Conservation (phyloP, 495 filamentous ascomycete genomes). For the Penicillium desertorum region DNA sequence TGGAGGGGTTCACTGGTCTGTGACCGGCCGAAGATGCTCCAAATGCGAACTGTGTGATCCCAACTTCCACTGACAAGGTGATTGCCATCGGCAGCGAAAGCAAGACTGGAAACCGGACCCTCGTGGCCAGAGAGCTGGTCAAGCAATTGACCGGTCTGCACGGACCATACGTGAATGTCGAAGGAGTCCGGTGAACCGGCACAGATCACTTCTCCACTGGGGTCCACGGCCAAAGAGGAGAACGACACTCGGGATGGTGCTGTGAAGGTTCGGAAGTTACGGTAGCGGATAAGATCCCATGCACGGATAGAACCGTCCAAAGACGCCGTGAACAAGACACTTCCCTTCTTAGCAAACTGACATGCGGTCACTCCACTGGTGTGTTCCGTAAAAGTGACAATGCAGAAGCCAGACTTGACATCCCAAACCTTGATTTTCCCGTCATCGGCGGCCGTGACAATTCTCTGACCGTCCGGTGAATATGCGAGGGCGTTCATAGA, state of each 20-base stretch:
- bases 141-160: constrained; percentile 93
- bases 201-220: constrained; percentile 91
- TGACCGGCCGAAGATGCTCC: constrained; percentile 89
- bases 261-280: constrained; percentile 96
- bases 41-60: constrained; percentile 92
- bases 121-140: constrained; percentile 91
- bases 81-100: constrained; percentile 83
- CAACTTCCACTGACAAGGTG: constrained; percentile 86
- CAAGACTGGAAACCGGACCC: constrained; percentile 81
- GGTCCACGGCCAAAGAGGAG: constrained; percentile 91
- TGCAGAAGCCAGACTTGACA: constrained; percentile 91
- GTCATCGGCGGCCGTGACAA: constrained; percentile 92
- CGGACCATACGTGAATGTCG: constrained; percentile 96
- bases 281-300: constrained; percentile 94
- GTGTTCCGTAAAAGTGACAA: constrained; percentile 97
- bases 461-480: constrained; percentile 87
- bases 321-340: constrained; percentile 90
- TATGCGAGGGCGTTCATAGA: constrained; percentile 93
- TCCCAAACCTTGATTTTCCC: constrained; percentile 99
- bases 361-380: constrained; percentile 93
- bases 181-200: constrained; percentile 94
- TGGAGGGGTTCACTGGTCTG: constrained; percentile 94
- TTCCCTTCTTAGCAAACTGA: constrained; percentile 90
- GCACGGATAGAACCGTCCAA: constrained; percentile 91
- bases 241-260: constrained; percentile 89